Evolutionary conservation across 2,329 filamentous ascomycete genomes (phyloP), one percentile per base, ranked within the genome.

Genomic region (Botrytis byssoidea): DNA sequence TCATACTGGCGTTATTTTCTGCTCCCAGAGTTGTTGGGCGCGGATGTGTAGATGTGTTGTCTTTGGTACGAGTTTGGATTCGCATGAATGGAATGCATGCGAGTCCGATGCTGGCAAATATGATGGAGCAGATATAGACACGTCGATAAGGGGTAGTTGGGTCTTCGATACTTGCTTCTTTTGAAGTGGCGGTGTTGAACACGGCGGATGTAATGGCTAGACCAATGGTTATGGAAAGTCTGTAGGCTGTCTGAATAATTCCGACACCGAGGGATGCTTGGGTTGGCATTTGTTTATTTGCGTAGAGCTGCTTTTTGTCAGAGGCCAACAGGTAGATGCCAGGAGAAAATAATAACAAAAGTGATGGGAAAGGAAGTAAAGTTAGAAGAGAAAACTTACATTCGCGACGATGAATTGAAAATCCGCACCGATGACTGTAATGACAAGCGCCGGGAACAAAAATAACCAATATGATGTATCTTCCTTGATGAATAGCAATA

Each of bases 371-470:
- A 12, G 18, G 2, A 18, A 29, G 14, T 4, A 51, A n/a, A 55
- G 20, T 4, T 46, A 42, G 32, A 9, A 29, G 29, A 60, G 3
- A 10, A 65, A 22, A 82, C 86, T 77, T 79, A 90, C 87, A 77
- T 93, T 92, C 5, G 88, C 87, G 35, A 92, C 90, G 74, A 92
- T 91, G 80, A 92, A 92, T 74, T 92, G 88, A 48, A 93, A 87
- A 78, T 92, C 91, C 0, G 90, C 90, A 1, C 91, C 91, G 6
- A 91, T 83, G 1, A 92, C 90, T 35, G 87, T 86, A 40, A 92
- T 81, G 25, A 89, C 81, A 57, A 92, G 81, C 0, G 86, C 86
- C 0, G 90, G 89, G 79, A 92, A 92, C 9, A 87, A 85, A 74
- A 91, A 89, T 0, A 86, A 86, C 90, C 90, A 93, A 79, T 92